phyloP scores from a whole-genome alignment of 345 rosid species.

The Moringa oleifera region DNA sequence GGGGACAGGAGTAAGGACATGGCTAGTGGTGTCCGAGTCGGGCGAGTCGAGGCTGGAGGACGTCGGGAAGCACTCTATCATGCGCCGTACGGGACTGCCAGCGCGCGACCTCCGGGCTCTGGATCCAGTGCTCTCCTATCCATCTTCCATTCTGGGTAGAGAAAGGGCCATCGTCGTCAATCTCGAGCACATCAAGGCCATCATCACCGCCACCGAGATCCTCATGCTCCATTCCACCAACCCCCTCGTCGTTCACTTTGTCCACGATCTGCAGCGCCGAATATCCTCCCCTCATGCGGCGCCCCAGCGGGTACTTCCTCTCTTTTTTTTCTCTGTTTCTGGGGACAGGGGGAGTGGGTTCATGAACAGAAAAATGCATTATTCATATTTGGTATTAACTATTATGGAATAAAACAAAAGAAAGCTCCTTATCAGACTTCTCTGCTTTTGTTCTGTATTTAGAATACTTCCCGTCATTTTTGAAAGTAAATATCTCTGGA shows the following conservation, averaged over 20 bases:
- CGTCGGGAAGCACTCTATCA: constrained; percentile 39
- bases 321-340: no score
- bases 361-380: no score
- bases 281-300: constrained; percentile 5
- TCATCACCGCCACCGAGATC: constrained; percentile 46
- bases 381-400: no score
- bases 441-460: no score
- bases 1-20: constrained; percentile 22
- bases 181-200: constrained; percentile 48
- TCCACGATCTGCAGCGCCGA: constrained; percentile 35
- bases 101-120: constrained; percentile 45
- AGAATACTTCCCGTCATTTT: no score
- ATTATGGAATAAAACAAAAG: no score
- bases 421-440: no score
- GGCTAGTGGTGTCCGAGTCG: constrained; percentile 36
- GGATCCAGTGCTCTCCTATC: constrained; percentile 49
- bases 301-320: neutral
- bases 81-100: constrained; percentile 51
- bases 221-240: constrained; percentile 33
- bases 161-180: constrained; percentile 47
- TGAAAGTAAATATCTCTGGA: no score
- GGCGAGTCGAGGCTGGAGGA: constrained; percentile 32
- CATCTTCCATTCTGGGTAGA: constrained; percentile 47
- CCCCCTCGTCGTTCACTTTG: constrained; percentile 35
- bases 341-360: no score